Base-by-base conservation (phyloP, 208 protist species). In the Acanthamoeba quina region DNA sequence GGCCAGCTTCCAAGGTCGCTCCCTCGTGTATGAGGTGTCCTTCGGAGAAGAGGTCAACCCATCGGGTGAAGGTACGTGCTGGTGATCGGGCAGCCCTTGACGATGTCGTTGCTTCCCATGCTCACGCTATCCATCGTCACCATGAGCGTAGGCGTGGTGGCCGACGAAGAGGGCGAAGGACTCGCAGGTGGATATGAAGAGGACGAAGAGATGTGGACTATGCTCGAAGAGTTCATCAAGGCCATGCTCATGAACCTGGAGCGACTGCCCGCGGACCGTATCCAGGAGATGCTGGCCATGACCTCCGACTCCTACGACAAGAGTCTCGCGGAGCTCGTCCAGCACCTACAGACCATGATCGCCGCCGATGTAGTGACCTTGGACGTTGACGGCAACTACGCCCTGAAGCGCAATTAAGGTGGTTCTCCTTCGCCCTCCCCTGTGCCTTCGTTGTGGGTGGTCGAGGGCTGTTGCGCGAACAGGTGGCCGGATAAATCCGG, bases 201-300 rank as follows among this genome's bases (percentile, higher is more conserved):
- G 0, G 85, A 91, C n/a, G 37, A 91, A 17, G 85, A 91, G 85
- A 66, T 37, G 26, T 91, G 85, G 85, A 72, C 19, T 37, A 54
- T 91, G 62, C 72, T 24, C 60, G 85, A 72, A 74, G 60, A 91
- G 58, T 91, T 91, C 85, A 91, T 91, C 85, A 91, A 91, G 60
- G 85, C 85, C 58, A 91, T 91, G 85, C 85, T 91, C 37, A 91
- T 54, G 58, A 91, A 91, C 85, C 60, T 72, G 7, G 31, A 91
- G 60, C 60, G 85, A 49, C 31, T 91, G 58, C n/a, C 85, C 19
- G 60, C 62, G 3, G 85, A 91, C 15, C 15, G 62, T 3, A 91
- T 91, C 62, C 85, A 91, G n/a, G 62, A 74, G 54, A 91, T 91
- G 85, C 85, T 91, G 5, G 4, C 31, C 5, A 91, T 91, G 85